Evolutionary conservation across 495 filamentous ascomycete genomes (phyloP).

Genomic region (Daldinia vernicosa): DNA sequence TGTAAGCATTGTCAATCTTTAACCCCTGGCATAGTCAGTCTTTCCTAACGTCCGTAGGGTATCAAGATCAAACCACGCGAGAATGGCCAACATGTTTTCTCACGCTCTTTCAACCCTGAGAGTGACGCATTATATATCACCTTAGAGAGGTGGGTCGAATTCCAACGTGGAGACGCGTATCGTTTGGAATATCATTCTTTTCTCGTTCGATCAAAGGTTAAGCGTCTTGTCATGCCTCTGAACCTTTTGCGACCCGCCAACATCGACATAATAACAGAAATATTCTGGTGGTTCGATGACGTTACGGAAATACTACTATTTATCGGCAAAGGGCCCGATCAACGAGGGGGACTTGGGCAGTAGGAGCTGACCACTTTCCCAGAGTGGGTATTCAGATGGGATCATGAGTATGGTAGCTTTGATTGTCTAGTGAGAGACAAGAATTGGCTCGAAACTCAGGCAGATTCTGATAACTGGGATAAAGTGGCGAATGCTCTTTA

Average conservation of each 20-base stretch:
- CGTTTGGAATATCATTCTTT: not conserved
- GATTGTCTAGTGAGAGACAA: no score
- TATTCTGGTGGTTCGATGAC: not conserved
- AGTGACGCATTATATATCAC: constrained; percentile 4
- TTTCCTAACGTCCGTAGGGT: not conserved
- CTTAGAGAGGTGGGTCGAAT: not conserved
- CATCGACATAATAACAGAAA: not conserved
- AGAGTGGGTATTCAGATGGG: not conserved
- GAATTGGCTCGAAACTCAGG: no score
- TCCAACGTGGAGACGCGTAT: not conserved
- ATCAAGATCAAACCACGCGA: not conserved
- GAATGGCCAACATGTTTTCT: not conserved
- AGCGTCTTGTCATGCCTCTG: not conserved
- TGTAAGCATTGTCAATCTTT: not conserved
- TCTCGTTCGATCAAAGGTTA: not conserved
- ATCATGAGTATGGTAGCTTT: not conserved
- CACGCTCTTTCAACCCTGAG: not conserved
- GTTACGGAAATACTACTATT: not conserved
- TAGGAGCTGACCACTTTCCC: not conserved
- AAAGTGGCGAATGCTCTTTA: no score
- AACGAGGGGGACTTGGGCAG: not conserved
- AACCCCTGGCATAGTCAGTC: not conserved
- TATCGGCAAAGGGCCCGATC: not conserved
- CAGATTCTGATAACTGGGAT: no score
- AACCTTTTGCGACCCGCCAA: no score